Evolutionary conservation across 1,139 yeast species (phyloP).

Genomic region (Hanseniaspora sp.): DNA sequence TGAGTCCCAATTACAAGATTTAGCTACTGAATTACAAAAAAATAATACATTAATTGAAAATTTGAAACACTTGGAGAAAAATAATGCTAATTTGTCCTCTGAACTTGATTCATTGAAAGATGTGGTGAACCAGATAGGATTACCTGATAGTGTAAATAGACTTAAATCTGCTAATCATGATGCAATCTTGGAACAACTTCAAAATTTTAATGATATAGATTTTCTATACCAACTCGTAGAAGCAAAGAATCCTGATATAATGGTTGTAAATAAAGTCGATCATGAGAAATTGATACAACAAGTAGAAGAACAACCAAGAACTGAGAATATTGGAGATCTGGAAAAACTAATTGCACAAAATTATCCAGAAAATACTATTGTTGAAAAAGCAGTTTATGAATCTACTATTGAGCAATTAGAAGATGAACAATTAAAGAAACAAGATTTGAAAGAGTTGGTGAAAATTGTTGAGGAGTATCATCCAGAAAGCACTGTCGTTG

Average conservation of each 20-base stretch:
- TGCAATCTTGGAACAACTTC: too few relatives aligned
- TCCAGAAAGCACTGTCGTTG: neutral
- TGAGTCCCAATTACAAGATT: neutral
- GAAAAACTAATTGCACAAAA: neutral
- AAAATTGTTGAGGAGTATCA: slow-evolving; percentile 1
- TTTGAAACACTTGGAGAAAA: neutral
- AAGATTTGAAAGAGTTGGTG: neutral
- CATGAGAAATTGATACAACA: too few relatives aligned
- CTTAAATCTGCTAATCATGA: too few relatives aligned
- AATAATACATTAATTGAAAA: neutral
- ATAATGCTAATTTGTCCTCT: neutral
- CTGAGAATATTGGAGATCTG: neutral
- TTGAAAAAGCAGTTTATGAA: neutral
- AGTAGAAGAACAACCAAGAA: neutral
- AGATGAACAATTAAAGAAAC: too few relatives aligned
- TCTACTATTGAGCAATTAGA: too few relatives aligned
- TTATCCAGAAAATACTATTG: neutral
- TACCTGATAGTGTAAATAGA: too few relatives aligned
- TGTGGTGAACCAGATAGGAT: too few relatives aligned
- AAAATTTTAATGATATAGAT: too few relatives aligned
- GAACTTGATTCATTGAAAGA: too few relatives aligned
- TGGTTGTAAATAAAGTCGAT: too few relatives aligned
- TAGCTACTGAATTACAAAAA: neutral
- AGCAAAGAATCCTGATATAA: too few relatives aligned
- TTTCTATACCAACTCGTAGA: too few relatives aligned